Evolutionary conservation across 2,329 filamentous ascomycete species (phyloP), one percentile per base, ranked within the genome.

Genomic region (Cercospora zeae-maydis): DNA sequence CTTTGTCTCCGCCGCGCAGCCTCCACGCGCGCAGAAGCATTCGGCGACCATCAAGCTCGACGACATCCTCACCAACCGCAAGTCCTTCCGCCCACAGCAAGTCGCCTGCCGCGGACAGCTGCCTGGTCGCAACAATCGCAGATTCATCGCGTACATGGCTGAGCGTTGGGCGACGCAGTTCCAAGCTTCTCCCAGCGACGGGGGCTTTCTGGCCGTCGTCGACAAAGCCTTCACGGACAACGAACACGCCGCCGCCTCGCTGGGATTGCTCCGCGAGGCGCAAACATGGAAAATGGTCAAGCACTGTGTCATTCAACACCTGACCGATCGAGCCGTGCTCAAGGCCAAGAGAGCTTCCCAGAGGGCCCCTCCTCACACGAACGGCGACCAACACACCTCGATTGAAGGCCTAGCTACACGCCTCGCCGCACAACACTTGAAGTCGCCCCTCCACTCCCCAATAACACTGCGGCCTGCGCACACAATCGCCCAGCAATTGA

Each of bases 261-360:
- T 67, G 31, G 80, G 39, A 74, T 81, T 65, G 77, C 81, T 58
- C 66, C 78, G 81, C 59, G 75, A 84, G 51, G 82, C 85, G 33
- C 82, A 86, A 66, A 84, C 83, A 19, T 88, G 85, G 85, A 81
- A 80, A 59, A 79, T 87, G 21, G 73, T 86, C 34, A 82, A 81
- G 59, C 77, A 79, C 60, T 78, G 80, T 27, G 76, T 85, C 58
- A 71, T 80, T 2, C 78, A 81, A 62, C 82, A 84, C 63, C 76
- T 85, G 30, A 75, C 70, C 39, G 72, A 74, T 10, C 72, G 77
- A 33, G n/a, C 61, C 11, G 58, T 39, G 19, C 31, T 52, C 33
- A 60, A 65, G 57, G 62, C 60, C 7, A 62, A 60, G 39, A 62
- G 53, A 27, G 58, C 63, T 13, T 45, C 57, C 16, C 57, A 59